Evolutionary conservation across 768 basidiomycete genomes (phyloP), one percentile per base, ranked within the genome.

Genomic region (Psilocybe tampanensis): DNA sequence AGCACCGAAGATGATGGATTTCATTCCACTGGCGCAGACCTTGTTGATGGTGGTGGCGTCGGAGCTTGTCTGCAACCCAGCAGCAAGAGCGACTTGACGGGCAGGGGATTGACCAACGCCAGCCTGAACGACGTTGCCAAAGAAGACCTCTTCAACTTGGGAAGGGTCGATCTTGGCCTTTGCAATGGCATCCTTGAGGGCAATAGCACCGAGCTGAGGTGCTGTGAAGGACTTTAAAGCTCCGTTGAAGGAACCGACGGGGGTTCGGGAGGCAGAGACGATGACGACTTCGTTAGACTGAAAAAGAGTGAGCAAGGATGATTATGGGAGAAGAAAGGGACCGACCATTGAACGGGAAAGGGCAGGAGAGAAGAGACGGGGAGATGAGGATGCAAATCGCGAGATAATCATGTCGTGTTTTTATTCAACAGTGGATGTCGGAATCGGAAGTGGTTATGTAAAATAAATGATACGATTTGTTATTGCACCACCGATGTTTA

Each of bases 41-140:
- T 99, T 99, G 86, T 99, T 99, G 78, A 99, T 88, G 47, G 97
- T 99, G 34, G 97, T 98, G 19, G 96, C 95, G 76, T 99, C 97
- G 23, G 96, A 95, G 55, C 81, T 81, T 9, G 87, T 72, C 60
- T 82, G 86, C 68, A 97, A 78, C 61, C 97, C 97, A n/a, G 95
- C 83, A 54, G 76, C 82, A 56, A 99, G 86, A n/a, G 89, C 94
- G 53, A 95, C 97, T 74, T 99, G 97, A 62, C 97, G 86, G 51
- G 97, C 97, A n/a, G 97, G 97, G 11, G 90, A 91, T 76, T 99
- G 97, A 43, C 97, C 97, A 50, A 95, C 92, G 65, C 95, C 95
- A 2, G 94, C 97, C 75, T 98, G 96, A 54, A 98, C 86, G 68
- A 99, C 97, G 69, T 99, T 95, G 63, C 97, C 97, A 68, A 98